phyloP scores from a whole-genome alignment of 441 rosid genomes.

The Kokia cookei region DNA sequence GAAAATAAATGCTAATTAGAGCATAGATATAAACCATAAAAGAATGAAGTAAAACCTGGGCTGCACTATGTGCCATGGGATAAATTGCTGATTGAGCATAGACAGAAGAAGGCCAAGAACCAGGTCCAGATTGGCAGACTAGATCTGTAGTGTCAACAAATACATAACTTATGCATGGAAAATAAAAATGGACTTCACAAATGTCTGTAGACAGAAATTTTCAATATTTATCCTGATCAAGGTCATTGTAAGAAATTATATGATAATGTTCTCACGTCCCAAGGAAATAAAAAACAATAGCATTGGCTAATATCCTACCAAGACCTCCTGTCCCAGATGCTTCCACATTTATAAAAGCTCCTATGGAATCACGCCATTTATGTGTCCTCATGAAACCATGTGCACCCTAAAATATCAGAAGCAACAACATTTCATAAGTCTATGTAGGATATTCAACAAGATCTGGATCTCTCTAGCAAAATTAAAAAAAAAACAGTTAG shows the following conservation, averaged over 20 bases:
- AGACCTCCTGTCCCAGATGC: slow-evolving; percentile 96
- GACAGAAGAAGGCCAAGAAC: slow-evolving; percentile 81
- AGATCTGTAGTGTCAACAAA: slow-evolving; percentile 53
- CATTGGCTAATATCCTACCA: slow-evolving; percentile 44
- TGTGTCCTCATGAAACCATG: slow-evolving; percentile 92
- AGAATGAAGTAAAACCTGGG: slow-evolving; percentile 63
- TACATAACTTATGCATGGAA: slow-evolving; percentile 1
- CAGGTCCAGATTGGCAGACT: slow-evolving; percentile 98
- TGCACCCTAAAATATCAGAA: slow-evolving; percentile 64
- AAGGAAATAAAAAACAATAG: slow-evolving; percentile 2
- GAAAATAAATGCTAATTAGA: slow-evolving; percentile 5
- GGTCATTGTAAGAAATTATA: slow-evolving; percentile 1
- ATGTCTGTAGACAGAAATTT: neutral
- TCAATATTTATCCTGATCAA: neutral
- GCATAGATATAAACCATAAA: slow-evolving; percentile 6
- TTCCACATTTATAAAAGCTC: slow-evolving; percentile 93
- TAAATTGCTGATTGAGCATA: slow-evolving; percentile 84
- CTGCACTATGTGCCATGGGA: slow-evolving; percentile 99
- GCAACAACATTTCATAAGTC: slow-evolving; percentile 3
- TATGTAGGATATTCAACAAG: neutral
- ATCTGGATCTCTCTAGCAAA: neutral
- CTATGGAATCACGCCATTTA: slow-evolving; percentile 81
- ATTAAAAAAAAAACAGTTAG: slow-evolving; percentile 5
- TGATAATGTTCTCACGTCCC: neutral
- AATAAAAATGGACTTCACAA: neutral